Evolutionary conservation across 192 early-diverging fungal genomes (phyloP).

Genomic region (Umbelopsis ramanniana): DNA sequence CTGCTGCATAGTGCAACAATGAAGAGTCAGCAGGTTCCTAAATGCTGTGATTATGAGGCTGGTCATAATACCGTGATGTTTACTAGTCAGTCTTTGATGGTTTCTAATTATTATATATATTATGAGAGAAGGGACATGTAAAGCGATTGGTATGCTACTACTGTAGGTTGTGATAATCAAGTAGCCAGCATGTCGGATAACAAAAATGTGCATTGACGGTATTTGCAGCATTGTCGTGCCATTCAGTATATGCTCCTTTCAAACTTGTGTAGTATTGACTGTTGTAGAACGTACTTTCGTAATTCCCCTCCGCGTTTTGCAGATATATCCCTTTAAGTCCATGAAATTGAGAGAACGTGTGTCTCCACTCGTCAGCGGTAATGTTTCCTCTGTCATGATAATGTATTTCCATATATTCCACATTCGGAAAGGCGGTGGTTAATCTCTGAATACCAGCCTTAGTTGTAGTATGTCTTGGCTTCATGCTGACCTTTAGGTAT

Average conservation of each 20-base stretch:
- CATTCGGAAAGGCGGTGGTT: background rate
- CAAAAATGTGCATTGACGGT: background rate
- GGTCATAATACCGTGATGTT: no score
- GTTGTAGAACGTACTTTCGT: background rate
- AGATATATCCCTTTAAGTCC: background rate
- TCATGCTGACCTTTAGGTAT: background rate
- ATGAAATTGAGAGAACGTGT: background rate
- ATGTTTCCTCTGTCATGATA: background rate
- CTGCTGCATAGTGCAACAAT: no score
- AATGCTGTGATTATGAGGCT: no score
- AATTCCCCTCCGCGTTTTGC: background rate
- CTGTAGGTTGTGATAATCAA: background rate
- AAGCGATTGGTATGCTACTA: no score
- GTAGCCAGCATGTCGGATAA: background rate
- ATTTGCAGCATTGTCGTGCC: background rate
- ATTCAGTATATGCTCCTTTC: background rate
- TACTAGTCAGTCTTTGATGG: no score
- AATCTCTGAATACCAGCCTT: conserved; percentile 1
- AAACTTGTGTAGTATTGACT: background rate
- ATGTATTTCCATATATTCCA: background rate
- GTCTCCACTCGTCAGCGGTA: background rate
- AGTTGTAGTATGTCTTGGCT: background rate
- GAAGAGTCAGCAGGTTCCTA: no score
- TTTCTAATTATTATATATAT: no score
- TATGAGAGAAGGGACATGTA: no score